Evolutionary conservation across 2,329 filamentous ascomycete species (phyloP), one percentile per base, ranked within the genome.

Genomic region (Colletotrichum sp.): DNA sequence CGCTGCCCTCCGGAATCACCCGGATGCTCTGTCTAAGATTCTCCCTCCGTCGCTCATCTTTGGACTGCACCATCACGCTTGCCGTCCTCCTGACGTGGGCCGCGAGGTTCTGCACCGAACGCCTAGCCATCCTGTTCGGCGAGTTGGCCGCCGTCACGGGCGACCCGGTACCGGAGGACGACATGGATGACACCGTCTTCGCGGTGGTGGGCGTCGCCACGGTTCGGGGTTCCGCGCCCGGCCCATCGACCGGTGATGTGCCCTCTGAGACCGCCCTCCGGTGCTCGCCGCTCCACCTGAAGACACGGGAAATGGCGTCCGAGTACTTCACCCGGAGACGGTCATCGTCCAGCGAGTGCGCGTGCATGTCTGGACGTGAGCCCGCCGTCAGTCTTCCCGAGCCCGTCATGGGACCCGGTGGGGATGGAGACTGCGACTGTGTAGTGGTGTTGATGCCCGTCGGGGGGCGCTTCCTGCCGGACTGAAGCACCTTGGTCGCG

Each of bases 21-120:
- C 81, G 81, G 68, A 87, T 86, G 27, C 82, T 83, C 55, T 81
- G 82, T 78, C 83, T 83, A 63, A 87, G 76, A 28, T 82, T 81
- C 39, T 83, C 81, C 27, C 84, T 80, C 74, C 83, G 80, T 77
- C 80, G 82, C 68, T 87, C 84, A 19, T 80, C 80, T 55, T 79
- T 81, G 34, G 70, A 65, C 61, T 74, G 57, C 8, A 70, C 76
- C 60, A 77, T 69, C 25, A 48, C 60, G 30, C 64, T 73, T 13
- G 71, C 71, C 52, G 74, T 77, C 52, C 65, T 67, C 73, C 55
- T 78, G 36, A 78, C 77, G 34, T 78, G 75, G n/a, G 75, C 73
- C 68, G 77, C 65, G 11, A 79, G 27, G 15, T 59, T 60, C 32
- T 79, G 72, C 25, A 78, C 59, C 64, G 74, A 76, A 13, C 34